These are phyloP conservation scores for Brassica carinata DNA, from an alignment of 345 rosid genomes.

Conservation along the genomic window DNA sequence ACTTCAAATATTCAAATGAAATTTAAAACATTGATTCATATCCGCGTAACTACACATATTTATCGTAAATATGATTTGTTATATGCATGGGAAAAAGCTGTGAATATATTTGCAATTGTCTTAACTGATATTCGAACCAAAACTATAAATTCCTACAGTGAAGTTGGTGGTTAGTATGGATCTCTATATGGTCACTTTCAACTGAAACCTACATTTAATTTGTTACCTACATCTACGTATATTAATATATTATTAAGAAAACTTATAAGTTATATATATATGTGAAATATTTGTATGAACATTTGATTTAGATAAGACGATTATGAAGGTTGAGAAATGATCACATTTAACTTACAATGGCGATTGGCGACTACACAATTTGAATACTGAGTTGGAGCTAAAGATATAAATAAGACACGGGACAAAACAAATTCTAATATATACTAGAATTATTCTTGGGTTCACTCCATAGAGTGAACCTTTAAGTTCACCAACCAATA, in stretches of 20 bases:
- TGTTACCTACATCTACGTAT: neutral
- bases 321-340: neutral
- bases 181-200: slow-evolving; percentile 30
- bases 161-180: slow-evolving; percentile 36
- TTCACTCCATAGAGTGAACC: too few relatives aligned
- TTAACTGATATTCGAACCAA: neutral
- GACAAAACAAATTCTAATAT: neutral
- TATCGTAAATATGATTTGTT: neutral
- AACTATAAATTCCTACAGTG: slow-evolving; percentile 29
- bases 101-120: neutral
- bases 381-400: neutral
- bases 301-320: neutral
- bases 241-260: neutral
- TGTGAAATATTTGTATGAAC: neutral
- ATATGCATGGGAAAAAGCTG: neutral
- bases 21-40: too few relatives aligned
- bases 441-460: neutral
- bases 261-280: neutral
- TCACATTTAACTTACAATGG: neutral
- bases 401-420: neutral
- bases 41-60: too few relatives aligned
- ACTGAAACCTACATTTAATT: slow-evolving; percentile 26
- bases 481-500: too few relatives aligned
- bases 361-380: neutral
- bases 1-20: too few relatives aligned